Conservation (phyloP, 2,329 filamentous ascomycete genomes). For the Hymenoscyphus salicellus region DNA sequence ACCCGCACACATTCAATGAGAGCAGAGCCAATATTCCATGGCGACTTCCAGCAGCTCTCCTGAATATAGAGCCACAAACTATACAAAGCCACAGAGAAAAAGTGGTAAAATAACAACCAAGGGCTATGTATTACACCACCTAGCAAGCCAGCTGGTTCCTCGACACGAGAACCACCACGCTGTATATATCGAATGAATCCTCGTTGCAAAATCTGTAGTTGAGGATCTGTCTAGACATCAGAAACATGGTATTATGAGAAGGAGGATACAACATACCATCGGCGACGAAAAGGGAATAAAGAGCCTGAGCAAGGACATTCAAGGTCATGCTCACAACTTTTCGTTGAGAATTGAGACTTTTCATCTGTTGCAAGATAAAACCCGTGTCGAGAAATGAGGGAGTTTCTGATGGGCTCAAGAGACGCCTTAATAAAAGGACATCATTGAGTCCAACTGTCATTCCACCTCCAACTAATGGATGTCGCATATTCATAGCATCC, state of each 20-base stretch:
- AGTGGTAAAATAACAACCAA: background rate
- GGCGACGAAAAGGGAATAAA: conserved; percentile 7
- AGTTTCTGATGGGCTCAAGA: background rate
- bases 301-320: conserved; percentile 11
- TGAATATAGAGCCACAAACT: background rate
- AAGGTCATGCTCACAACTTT: conserved; percentile 5
- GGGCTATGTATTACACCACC: background rate
- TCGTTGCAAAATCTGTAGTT: background rate
- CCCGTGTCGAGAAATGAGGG: background rate
- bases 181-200: background rate
- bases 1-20: background rate
- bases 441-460: conserved; percentile 18
- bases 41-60: background rate
- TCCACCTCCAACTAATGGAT: conserved; percentile 13
- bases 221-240: background rate
- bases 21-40: background rate
- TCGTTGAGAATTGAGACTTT: conserved; percentile 1
- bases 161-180: background rate
- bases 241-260: background rate
- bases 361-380: background rate
- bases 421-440: conserved; percentile 8
- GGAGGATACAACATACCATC: background rate
- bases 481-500: conserved; percentile 18
- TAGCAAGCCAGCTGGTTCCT: background rate
- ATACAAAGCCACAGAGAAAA: background rate